Evolutionary conservation across 1,139 yeast genomes (phyloP).

Genomic region (Yamadazyma dushanensis): DNA sequence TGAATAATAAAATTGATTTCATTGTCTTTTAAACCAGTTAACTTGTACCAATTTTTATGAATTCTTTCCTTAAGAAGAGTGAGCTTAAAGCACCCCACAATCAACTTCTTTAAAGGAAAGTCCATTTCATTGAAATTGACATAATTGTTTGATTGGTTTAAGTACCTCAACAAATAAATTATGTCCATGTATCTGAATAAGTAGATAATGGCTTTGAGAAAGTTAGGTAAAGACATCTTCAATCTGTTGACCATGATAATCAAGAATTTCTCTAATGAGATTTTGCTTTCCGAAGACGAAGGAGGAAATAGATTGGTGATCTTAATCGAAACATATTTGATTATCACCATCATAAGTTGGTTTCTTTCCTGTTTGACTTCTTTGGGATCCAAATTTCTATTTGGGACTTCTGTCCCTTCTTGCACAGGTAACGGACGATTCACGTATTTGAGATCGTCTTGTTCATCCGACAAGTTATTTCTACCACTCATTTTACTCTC

Average conservation of each 20-base stretch:
- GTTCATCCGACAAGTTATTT: not conserved
- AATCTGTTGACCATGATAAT: constrained; percentile 41
- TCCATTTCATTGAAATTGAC: constrained; percentile 48
- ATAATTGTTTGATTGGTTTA: constrained; percentile 49
- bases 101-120: constrained; percentile 43
- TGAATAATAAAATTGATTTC: constrained; percentile 40
- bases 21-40: constrained; percentile 40
- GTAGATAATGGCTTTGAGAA: constrained; percentile 45
- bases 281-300: constrained; percentile 30
- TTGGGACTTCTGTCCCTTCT: not conserved
- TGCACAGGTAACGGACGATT: not conserved
- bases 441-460: not conserved
- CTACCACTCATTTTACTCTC: constrained; percentile 5
- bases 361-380: constrained; percentile 23
- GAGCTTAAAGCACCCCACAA: constrained; percentile 46
- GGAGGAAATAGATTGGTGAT: constrained; percentile 50
- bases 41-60: constrained; percentile 32
- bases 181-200: constrained; percentile 52
- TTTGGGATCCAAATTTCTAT: constrained; percentile 37
- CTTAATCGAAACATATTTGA: constrained; percentile 46
- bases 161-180: constrained; percentile 45
- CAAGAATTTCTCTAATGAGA: constrained; percentile 45
- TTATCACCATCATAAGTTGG: constrained; percentile 45
- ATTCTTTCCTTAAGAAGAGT: constrained; percentile 35
- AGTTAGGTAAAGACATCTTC: constrained; percentile 35